Evolutionary conservation across 768 basidiomycete genomes (phyloP).

Genomic region (Cystofilobasidium capitatum): DNA sequence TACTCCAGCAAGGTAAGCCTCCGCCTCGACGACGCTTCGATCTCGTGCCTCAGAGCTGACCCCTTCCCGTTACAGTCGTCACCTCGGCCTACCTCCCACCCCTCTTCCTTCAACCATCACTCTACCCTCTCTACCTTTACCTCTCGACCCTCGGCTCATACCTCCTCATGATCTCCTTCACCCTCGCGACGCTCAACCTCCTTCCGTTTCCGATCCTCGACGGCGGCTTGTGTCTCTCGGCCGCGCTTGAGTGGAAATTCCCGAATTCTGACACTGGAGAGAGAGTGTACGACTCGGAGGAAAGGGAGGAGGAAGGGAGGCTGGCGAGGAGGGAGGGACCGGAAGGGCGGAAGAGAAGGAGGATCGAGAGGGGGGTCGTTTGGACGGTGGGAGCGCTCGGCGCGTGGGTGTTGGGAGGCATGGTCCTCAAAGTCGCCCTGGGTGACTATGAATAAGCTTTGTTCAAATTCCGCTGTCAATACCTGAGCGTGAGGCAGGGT

Average conservation of each 20-base stretch:
- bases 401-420: conserved; percentile 16
- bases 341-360: not conserved
- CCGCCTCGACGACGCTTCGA: not conserved
- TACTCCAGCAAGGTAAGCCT: not conserved
- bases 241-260: conserved; percentile 9
- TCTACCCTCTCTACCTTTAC: conserved; percentile 1
- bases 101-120: not conserved
- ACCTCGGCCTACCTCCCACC: conserved; percentile 11
- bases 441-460: conserved; percentile 1
- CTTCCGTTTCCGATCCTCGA: conserved; percentile 19
- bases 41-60: not conserved
- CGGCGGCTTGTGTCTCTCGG: conserved; percentile 12
- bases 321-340: too few species aligned
- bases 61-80: conserved; percentile 1
- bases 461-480: too few species aligned
- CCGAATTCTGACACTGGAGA: not conserved
- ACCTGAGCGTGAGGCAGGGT: too few species aligned
- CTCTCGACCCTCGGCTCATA: not conserved
- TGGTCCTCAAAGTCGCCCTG: not conserved
- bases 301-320: not conserved
- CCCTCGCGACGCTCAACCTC: conserved; percentile 19
- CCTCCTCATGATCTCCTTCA: conserved; percentile 23
- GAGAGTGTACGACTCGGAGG: not conserved
- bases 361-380: not conserved
- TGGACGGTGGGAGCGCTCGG: conserved; percentile 10